Evolutionary conservation across 495 filamentous ascomycete species (phyloP), one percentile per base, ranked within the genome.

Genomic region (Recurvomyces mirabilis): DNA sequence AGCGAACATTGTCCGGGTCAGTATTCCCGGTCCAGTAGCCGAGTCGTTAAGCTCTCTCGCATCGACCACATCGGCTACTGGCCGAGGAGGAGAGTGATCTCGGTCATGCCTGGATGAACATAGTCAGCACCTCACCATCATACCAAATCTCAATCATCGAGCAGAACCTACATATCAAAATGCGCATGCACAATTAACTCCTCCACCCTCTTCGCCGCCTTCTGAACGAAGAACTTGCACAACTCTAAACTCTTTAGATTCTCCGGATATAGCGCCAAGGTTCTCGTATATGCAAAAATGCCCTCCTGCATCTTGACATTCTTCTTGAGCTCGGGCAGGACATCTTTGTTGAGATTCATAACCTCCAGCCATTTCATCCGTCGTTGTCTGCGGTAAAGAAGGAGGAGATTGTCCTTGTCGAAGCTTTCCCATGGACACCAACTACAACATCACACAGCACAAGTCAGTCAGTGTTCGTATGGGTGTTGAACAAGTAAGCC

Each of bases 351-450:
- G 12, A 63, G 51, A 9, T 57, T 43, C 38, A 64, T 61, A 22
- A 43, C 63, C 46, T 66, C 61, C 13, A 64, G 45, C 55, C 54
- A 59, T 43, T 62, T 60, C 58, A 66, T 52, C 18, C 49, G 43
- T 46, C 57, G 59, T 52, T 66, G 63, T 46, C 63, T 64, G 17
- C 52, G 53, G 33, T 61, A 64, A 3, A 66, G 53, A 28, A 64
- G 38, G 7, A 61, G 25, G 38, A 64, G 43, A 35, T 66, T 66
- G 35, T 64, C 63, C 5, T 58, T 49, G 2, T 51, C 57, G 45
- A 66, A 63, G 3, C 51, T 39, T 18, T 45, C 47, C 63, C 60
- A 64, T 7, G 61, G 60, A 49, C 60, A 56, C 63, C 63, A 66
- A 19, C 53, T 51, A 19, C 33, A 19, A 21, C 22, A 35, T 14